A percentile compares a stretch with the other conserved stretches of the same genome.
phyloP scores from a whole-genome alignment of 371 early-diverging fungal species.

The Rhizomucor pusillus region DNA sequence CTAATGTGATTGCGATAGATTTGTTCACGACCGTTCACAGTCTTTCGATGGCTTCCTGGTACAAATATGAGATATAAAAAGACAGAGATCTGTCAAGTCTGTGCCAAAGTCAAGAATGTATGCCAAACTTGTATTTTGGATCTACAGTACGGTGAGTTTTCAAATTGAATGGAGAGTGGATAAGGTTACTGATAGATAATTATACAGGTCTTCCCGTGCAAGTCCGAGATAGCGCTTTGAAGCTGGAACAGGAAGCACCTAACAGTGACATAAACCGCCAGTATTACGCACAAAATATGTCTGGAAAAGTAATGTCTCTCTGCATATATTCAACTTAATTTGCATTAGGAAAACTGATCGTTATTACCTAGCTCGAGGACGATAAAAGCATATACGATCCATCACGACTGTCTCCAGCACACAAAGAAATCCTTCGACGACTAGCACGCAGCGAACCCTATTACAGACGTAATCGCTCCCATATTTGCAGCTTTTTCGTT shows the following conservation, averaged over 20 bases:
- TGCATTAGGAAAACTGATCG: no score
- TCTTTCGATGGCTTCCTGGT: conserved; percentile 96
- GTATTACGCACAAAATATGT: conserved; percentile 84
- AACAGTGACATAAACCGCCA: conserved; percentile 85
- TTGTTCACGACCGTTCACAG: conserved; percentile 92
- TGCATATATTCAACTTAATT: no score
- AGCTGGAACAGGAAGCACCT: conserved; percentile 75
- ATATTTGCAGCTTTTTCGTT: conserved; percentile 93
- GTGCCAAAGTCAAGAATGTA: conserved; percentile 96
- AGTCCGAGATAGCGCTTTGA: conserved; percentile 88
- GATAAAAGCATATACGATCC: conserved; percentile 65
- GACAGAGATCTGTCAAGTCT: conserved; percentile 96
- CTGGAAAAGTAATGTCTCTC: conserved; percentile 66
- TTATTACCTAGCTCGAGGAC: conserved; percentile 32
- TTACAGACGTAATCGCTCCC: conserved; percentile 87
- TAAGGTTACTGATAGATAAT: neutral
- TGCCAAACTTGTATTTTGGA: conserved; percentile 97
- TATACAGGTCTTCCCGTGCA: conserved; percentile 80
- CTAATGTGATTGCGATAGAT: conserved; percentile 43
- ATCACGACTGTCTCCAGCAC: conserved; percentile 74
- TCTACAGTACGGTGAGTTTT: conserved; percentile 77
- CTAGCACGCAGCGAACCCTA: conserved; percentile 89
- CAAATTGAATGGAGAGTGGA: neutral
- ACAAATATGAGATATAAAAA: conserved; percentile 93
- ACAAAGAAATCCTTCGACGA: conserved; percentile 75